phyloP scores from a whole-genome alignment of 345 rosid species.

The Acer negundo region DNA sequence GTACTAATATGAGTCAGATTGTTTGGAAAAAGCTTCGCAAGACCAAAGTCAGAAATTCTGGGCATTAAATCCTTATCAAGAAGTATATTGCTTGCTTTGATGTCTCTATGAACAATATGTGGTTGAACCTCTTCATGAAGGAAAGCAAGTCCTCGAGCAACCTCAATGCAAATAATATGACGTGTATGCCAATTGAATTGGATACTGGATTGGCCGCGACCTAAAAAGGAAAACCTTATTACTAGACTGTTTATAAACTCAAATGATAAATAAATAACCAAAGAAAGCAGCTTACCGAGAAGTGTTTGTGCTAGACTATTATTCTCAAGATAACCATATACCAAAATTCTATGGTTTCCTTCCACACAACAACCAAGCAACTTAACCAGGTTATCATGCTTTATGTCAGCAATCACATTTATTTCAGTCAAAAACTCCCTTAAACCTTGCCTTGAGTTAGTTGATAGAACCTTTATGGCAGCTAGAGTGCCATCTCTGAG shows the following conservation, averaged over 20 bases:
- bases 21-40: constrained; percentile 69
- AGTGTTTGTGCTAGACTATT: constrained; percentile 74
- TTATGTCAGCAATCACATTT: constrained; percentile 51
- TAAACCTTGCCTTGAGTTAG: constrained; percentile 61
- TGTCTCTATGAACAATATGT: constrained; percentile 68
- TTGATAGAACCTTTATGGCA: constrained; percentile 70
- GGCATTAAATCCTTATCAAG: constrained; percentile 56
- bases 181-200: constrained; percentile 59
- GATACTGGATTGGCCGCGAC: constrained; percentile 37
- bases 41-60: constrained; percentile 79
- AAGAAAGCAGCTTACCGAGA: constrained; percentile 41
- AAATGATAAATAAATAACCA: not conserved
- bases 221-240: constrained; percentile 29
- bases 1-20: constrained; percentile 68
- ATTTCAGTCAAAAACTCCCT: constrained; percentile 71
- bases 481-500: constrained; percentile 51
- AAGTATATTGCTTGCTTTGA: constrained; percentile 79
- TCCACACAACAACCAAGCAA: constrained; percentile 69
- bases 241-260: constrained; percentile 9
- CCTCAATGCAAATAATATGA: constrained; percentile 57
- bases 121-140: constrained; percentile 74
- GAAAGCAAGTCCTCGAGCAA: constrained; percentile 66
- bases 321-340: constrained; percentile 70
- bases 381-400: constrained; percentile 63
- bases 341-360: constrained; percentile 60